Conservation (phyloP, 257 asterid species). For the Echium plantagineum region DNA sequence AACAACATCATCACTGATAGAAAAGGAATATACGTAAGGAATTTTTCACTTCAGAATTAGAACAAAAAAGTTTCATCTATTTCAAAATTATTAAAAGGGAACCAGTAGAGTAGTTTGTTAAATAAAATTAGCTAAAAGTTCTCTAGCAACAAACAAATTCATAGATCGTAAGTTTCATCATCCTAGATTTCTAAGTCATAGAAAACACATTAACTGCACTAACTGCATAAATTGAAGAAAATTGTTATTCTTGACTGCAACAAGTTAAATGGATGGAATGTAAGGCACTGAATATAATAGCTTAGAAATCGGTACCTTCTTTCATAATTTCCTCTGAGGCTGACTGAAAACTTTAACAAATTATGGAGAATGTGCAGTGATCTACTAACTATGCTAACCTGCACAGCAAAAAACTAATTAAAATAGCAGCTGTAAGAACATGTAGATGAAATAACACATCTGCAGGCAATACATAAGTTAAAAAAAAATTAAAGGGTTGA, state of each 20-base stretch:
- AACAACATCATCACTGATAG: conserved; percentile 66
- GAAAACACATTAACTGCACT: neutral
- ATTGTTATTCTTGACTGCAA: neutral
- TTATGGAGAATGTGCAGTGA: conserved; percentile 59
- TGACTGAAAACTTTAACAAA: conserved; percentile 36
- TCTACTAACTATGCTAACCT: conserved; percentile 55
- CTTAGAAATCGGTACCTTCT: conserved; percentile 35
- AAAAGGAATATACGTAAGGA: conserved; percentile 32
- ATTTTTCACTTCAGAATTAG: conserved; percentile 7
- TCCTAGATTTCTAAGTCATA: neutral
- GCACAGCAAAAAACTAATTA: conserved; percentile 19
- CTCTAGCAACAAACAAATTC: neutral
- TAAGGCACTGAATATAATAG: neutral
- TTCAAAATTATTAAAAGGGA: neutral
- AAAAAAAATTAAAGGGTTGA: neutral
- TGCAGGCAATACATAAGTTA: neutral
- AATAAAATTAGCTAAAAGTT: neutral
- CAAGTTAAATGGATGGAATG: neutral
- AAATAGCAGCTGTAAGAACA: neutral
- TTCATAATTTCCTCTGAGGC: conserved; percentile 27
- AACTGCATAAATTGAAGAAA: neutral
- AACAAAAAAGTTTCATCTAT: neutral
- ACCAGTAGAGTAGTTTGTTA: neutral
- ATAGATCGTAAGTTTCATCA: neutral
- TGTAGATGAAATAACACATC: neutral